These are phyloP conservation scores for Rosa hybrid DNA, from an alignment of 331 rosid genomes.

Conservation along the genomic window DNA sequence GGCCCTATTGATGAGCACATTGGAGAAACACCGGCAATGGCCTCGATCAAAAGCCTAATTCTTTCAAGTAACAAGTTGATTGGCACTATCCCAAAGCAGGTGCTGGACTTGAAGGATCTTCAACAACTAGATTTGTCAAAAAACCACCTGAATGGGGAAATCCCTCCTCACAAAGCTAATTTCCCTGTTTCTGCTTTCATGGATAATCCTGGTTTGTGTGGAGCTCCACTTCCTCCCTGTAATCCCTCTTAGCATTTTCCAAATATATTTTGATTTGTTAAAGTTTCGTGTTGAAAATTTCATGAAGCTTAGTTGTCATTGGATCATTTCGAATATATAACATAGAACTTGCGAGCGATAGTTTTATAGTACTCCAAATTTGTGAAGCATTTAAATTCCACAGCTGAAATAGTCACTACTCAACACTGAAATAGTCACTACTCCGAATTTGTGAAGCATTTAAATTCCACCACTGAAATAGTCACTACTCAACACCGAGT, in stretches of 20 bases:
- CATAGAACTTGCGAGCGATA: neutral
- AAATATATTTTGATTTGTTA: neutral
- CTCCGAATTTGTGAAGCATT: neutral
- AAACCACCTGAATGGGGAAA: constrained; percentile 48
- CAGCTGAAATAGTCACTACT: no score
- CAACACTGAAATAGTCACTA: no score
- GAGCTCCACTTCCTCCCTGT: constrained; percentile 65
- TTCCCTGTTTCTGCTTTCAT: constrained; percentile 46
- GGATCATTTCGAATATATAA: neutral
- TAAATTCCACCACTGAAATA: neutral
- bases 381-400: neutral
- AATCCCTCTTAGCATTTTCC: constrained; percentile 30
- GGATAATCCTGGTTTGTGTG: constrained; percentile 61
- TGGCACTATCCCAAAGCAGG: constrained; percentile 45
- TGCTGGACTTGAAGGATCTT: constrained; percentile 41
- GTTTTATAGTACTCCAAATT: neutral
- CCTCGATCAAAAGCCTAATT: constrained; percentile 33
- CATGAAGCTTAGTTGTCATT: neutral
- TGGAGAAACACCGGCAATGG: constrained; percentile 41
- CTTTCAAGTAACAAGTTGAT: constrained; percentile 45
- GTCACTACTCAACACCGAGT: no score
- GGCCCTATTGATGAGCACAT: constrained; percentile 41
- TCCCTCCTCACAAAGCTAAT: constrained; percentile 47
- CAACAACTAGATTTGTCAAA: constrained; percentile 46
- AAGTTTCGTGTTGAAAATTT: neutral